Percentiles rank a stretch among this genome's conserved stretches.
These are phyloP conservation scores for Excoecaria cochinchinensis DNA, from an alignment of 345 rosid species.

Conservation along the genomic window DNA sequence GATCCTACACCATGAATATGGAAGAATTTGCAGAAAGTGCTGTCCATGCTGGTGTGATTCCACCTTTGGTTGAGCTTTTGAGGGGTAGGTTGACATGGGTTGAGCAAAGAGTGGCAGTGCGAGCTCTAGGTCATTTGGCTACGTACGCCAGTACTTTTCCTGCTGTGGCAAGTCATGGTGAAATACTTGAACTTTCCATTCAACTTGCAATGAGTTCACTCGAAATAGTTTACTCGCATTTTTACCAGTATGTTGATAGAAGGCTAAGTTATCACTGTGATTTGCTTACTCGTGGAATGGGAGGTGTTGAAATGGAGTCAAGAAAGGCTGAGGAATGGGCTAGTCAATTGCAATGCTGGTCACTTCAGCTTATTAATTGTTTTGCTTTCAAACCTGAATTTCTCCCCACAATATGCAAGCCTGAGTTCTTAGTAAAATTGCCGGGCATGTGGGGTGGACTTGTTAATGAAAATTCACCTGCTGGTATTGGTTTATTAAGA, in stretches of 20 bases:
- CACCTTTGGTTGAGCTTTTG: slow-evolving; percentile 88
- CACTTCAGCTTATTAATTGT: slow-evolving; percentile 99
- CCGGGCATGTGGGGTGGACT: slow-evolving; percentile 99
- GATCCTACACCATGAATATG: slow-evolving; percentile 99
- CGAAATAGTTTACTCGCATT: slow-evolving; percentile 94
- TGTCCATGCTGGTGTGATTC: slow-evolving; percentile 78
- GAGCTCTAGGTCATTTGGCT: slow-evolving; percentile 96
- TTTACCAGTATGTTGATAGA: slow-evolving; percentile 80
- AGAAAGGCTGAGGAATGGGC: slow-evolving; percentile 99
- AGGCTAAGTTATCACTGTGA: slow-evolving; percentile 92
- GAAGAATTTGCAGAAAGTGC: slow-evolving; percentile 91
- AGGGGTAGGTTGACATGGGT: slow-evolving; percentile 99
- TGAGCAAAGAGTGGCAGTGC: slow-evolving; percentile 94
- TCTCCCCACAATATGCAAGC: slow-evolving; percentile 83
- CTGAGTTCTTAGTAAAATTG: slow-evolving; percentile 83
- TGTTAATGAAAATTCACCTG: slow-evolving; percentile 96
- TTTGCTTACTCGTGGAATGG: slow-evolving; percentile 98
- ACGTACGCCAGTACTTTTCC: slow-evolving; percentile 84
- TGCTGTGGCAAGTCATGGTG: slow-evolving; percentile 71
- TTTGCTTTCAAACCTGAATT: slow-evolving; percentile 98
- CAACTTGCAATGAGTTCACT: slow-evolving; percentile 90
- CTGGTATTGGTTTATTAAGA: slow-evolving; percentile 92
- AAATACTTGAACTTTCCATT: slow-evolving; percentile 87
- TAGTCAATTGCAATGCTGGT: slow-evolving; percentile 97
- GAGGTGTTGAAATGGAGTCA: slow-evolving; percentile 99